A percentile compares a stretch with the other conserved stretches of the same genome.
Conservation (phyloP, 305 asterid genomes). For the Fraxinus nigra region DNA sequence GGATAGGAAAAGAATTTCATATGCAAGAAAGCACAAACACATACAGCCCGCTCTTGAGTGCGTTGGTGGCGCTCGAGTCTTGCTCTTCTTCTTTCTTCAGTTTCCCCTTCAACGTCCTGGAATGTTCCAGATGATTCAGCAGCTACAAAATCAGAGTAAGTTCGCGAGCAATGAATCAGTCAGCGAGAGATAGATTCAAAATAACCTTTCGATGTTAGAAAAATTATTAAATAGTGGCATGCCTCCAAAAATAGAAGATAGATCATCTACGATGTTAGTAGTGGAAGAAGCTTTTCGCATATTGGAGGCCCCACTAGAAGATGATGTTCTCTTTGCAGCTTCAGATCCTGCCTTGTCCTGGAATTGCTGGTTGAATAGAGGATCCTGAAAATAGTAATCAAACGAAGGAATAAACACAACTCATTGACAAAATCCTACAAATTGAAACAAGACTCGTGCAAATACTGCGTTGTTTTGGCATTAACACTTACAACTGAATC, state of each 20-base stretch:
- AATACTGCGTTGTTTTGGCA: neutral
- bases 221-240: constrained; percentile 5
- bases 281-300: constrained; percentile 75
- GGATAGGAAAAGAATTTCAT: constrained; percentile 13
- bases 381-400: constrained; percentile 51
- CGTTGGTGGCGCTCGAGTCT: constrained; percentile 91
- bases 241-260: constrained; percentile 91
- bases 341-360: constrained; percentile 62
- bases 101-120: constrained; percentile 91
- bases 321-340: constrained; percentile 57
- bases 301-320: constrained; percentile 60
- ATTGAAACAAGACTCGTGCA: neutral
- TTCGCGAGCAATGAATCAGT: constrained; percentile 24
- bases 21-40: constrained; percentile 32
- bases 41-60: constrained; percentile 94
- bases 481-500: constrained; percentile 61
- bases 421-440: neutral
- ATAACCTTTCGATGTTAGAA: constrained; percentile 11
- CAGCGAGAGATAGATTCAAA: constrained; percentile 24
- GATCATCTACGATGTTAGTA: constrained; percentile 82
- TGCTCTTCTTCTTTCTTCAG: constrained; percentile 91
- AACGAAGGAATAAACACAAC: constrained; percentile 7
- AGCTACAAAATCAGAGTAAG: constrained; percentile 42
- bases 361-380: constrained; percentile 59
- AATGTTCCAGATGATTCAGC: constrained; percentile 77